phyloP scores from a whole-genome alignment of 2,329 filamentous ascomycete species.

The Neonectria coccinea region DNA sequence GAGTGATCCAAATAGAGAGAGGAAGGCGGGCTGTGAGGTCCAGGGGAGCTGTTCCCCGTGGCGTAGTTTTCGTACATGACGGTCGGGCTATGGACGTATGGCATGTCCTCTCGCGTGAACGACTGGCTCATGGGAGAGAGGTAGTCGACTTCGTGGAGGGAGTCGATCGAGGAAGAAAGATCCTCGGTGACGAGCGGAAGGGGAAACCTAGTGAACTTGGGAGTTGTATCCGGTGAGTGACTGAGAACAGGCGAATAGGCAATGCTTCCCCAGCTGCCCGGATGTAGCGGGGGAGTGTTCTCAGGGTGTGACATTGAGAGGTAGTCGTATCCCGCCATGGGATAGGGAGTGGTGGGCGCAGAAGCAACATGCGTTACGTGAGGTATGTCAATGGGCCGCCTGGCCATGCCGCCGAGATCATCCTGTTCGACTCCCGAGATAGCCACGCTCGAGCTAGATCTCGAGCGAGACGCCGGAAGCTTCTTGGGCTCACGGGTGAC shows the following conservation, averaged over 20 bases:
- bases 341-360: constrained; percentile 58
- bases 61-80: constrained; percentile 69
- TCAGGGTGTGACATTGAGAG: constrained; percentile 64
- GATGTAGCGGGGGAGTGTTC: constrained; percentile 53
- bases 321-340: constrained; percentile 59
- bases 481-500: constrained; percentile 64
- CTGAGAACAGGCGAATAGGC: constrained; percentile 58
- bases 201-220: constrained; percentile 60
- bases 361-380: constrained; percentile 52
- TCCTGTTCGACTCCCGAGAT: constrained; percentile 49
- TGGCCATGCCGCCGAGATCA: constrained; percentile 47
- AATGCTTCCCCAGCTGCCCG: constrained; percentile 60
- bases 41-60: constrained; percentile 61
- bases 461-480: constrained; percentile 55
- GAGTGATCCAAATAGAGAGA: constrained; percentile 66
- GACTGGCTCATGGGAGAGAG: constrained; percentile 69
- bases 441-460: constrained; percentile 58
- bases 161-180: constrained; percentile 67
- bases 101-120: constrained; percentile 68
- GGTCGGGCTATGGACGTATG: constrained; percentile 66
- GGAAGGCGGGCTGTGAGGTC: constrained; percentile 66
- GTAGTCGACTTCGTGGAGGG: constrained; percentile 72
- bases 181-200: constrained; percentile 62
- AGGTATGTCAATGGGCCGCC: constrained; percentile 53
- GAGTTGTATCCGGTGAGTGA: constrained; percentile 49